These are phyloP conservation scores for Novymonas esmeraldas DNA, from an alignment of 208 protist species.

Conservation along the genomic window DNA sequence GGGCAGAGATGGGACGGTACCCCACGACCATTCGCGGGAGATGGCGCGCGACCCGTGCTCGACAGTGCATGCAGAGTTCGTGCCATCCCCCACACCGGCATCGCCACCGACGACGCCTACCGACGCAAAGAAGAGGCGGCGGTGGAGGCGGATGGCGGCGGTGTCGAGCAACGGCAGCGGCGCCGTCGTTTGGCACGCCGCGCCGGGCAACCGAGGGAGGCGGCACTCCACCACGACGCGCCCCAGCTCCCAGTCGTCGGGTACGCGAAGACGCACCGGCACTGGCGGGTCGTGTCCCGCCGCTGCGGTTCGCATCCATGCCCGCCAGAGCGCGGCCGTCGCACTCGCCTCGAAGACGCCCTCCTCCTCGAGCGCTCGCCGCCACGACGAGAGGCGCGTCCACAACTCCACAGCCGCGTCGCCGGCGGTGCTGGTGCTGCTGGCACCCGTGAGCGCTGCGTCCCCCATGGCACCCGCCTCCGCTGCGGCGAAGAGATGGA, in stretches of 20 bases:
- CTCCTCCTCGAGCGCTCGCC: constrained; percentile 11
- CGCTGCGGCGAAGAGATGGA: constrained; percentile 9
- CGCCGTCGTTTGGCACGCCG: neutral
- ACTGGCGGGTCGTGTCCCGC: constrained; percentile 16
- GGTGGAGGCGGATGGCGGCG: neutral
- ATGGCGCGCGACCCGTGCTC: too few relatives aligned
- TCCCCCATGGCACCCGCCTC: neutral
- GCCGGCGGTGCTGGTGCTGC: neutral
- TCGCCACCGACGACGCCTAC: neutral
- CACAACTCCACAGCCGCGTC: neutral
- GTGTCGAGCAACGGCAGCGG: neutral
- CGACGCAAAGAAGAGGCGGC: constrained; percentile 15
- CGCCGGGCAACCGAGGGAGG: neutral
- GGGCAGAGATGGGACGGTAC: too few relatives aligned
- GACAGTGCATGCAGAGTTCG: too few relatives aligned
- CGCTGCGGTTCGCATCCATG: constrained; percentile 1
- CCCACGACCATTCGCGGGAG: too few relatives aligned
- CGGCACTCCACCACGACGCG: constrained; percentile 6
- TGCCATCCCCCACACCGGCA: neutral
- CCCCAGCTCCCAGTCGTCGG: constrained; percentile 23
- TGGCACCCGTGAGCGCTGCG: neutral
- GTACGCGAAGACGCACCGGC: constrained; percentile 2
- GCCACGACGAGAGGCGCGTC: constrained; percentile 13
- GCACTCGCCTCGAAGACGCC: constrained; percentile 21
- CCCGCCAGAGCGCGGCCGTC: constrained; percentile 17